Evolutionary conservation across 148 eudicot species (phyloP).

Genomic region (Heliosperma pusillum): DNA sequence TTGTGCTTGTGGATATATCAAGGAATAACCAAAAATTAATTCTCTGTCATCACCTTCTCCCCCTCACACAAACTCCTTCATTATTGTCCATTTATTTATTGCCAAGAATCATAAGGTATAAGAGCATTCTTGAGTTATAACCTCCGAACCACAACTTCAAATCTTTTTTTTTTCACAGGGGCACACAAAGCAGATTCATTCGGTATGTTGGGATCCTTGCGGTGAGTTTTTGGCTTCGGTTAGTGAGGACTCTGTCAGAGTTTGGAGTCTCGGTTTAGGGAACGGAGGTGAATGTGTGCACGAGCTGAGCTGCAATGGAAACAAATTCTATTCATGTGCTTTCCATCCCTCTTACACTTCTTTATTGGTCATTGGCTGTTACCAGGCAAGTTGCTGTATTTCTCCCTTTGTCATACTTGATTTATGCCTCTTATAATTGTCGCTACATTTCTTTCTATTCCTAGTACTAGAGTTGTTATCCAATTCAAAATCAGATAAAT

Average conservation of each 20-base stretch:
- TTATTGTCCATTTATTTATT: background rate
- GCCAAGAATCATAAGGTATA: background rate
- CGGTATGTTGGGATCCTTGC: conserved; percentile 85
- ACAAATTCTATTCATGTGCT: conserved; percentile 77
- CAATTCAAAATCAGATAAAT: too few species aligned
- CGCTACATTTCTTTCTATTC: background rate
- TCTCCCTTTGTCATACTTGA: background rate
- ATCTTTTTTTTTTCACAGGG: conserved; percentile 48
- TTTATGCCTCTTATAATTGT: background rate
- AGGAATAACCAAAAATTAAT: too few species aligned
- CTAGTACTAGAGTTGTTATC: background rate
- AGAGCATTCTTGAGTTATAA: background rate
- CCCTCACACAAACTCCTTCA: too few species aligned
- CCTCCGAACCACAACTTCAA: background rate
- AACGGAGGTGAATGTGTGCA: conserved; percentile 75
- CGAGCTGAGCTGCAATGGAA: conserved; percentile 73
- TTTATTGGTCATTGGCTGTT: conserved; percentile 83
- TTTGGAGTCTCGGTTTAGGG: conserved; percentile 73
- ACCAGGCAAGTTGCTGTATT: conserved; percentile 51
- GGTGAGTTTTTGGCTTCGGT: conserved; percentile 88
- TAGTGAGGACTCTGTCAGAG: conserved; percentile 87
- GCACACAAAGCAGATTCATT: conserved; percentile 68
- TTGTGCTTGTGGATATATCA: background rate
- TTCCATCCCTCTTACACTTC: conserved; percentile 83
- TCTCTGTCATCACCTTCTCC: too few species aligned